Evolutionary conservation across 1,139 yeast species (phyloP).

Genomic region (Arxiozyma slooffiae): DNA sequence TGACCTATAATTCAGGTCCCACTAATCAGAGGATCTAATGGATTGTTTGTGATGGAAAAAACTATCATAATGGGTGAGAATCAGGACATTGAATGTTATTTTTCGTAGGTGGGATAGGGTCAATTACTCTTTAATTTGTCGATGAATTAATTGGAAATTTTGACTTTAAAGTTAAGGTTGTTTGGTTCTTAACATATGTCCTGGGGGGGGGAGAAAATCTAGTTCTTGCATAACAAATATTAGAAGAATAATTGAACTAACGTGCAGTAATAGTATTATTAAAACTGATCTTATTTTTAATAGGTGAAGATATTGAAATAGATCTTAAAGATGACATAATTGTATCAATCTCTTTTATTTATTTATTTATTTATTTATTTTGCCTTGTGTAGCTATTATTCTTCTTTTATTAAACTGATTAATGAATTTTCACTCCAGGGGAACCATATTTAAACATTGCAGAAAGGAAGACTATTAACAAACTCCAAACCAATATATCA

Average conservation of each 20-base stretch:
- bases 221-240: background rate
- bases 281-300: too few relatives aligned
- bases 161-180: background rate
- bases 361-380: too few relatives aligned
- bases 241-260: background rate
- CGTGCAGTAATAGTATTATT: background rate
- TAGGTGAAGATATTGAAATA: background rate
- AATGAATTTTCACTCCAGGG: too few relatives aligned
- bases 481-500: too few relatives aligned
- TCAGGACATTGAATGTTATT: conserved; percentile 63
- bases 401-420: too few relatives aligned
- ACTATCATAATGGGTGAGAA: conserved; percentile 93
- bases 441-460: too few relatives aligned
- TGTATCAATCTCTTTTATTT: too few relatives aligned
- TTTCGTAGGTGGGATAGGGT: conserved; percentile 82
- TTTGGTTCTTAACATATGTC: background rate
- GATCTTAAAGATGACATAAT: background rate
- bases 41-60: conserved; percentile 60
- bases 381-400: too few relatives aligned
- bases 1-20: conserved; percentile 56
- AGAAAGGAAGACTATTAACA: too few relatives aligned
- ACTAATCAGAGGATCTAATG: conserved; percentile 49
- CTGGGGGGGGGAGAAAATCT: background rate
- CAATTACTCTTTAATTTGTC: conserved; percentile 42
- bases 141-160: background rate